Percentiles rank a stretch among this genome's conserved stretches.
phyloP scores from a whole-genome alignment of 495 filamentous ascomycete genomes.

The Penicilliopsis zonata region DNA sequence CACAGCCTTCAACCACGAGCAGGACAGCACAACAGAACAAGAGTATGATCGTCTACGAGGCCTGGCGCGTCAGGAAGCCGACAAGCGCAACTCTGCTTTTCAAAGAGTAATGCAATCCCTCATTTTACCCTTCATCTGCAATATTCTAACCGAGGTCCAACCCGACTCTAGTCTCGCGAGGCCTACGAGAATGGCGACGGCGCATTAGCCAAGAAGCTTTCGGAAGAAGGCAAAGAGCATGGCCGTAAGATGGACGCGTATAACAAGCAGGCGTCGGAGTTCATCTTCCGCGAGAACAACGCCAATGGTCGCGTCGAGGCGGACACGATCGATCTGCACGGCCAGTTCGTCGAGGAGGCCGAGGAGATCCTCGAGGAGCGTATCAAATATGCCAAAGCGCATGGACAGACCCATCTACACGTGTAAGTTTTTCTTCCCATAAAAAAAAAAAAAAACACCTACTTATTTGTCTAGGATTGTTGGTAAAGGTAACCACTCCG shows the following conservation, averaged over 20 bases:
- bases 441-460: too few species aligned
- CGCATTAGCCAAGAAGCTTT: conserved; percentile 64
- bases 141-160: background rate
- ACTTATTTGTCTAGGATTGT: too few species aligned
- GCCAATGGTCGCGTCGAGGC: conserved; percentile 50
- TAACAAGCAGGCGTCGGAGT: conserved; percentile 82
- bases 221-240: conserved; percentile 75
- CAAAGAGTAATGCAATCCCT: conserved; percentile 51
- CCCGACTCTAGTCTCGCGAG: conserved; percentile 46
- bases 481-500: conserved; percentile 84
- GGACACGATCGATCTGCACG: conserved; percentile 90
- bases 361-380: conserved; percentile 76
- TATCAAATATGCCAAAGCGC: conserved; percentile 58
- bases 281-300: conserved; percentile 92
- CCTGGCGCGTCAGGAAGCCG: conserved; percentile 66
- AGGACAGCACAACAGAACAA: conserved; percentile 53
- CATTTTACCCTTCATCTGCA: conserved; percentile 1
- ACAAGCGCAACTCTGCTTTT: conserved; percentile 64
- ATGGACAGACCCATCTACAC: conserved; percentile 67
- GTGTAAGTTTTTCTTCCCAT: conserved; percentile 46
- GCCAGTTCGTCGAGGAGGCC: conserved; percentile 87
- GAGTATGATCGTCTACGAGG: conserved; percentile 89
- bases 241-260: conserved; percentile 66
- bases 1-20: conserved; percentile 71
- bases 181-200: conserved; percentile 75